A percentile compares a stretch with the other conserved stretches of the same genome.
These are phyloP conservation scores for Geotrichum histeridarum DNA, from an alignment of 1,139 yeast genomes.

Conservation along the genomic window DNA sequence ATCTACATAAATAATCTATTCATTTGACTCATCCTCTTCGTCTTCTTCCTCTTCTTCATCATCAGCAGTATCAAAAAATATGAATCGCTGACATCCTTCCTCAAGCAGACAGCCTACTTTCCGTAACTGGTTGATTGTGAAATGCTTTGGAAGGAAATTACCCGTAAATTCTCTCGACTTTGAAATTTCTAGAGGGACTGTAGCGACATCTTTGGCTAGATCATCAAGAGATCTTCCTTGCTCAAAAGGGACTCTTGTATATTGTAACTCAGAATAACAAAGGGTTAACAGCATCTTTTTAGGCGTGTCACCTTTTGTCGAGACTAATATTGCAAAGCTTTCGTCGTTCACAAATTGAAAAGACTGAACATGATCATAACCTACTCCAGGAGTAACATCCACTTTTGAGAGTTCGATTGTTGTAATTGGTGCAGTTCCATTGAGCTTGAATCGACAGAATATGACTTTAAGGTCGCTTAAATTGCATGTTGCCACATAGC, in stretches of 20 bases:
- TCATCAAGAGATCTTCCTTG: neutral
- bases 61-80: constrained; percentile 26
- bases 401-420: constrained; percentile 8
- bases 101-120: constrained; percentile 26
- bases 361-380: neutral
- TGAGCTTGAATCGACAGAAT: neutral
- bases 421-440: neutral
- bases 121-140: constrained; percentile 24
- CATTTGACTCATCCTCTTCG: constrained; percentile 10
- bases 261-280: neutral
- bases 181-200: constrained; percentile 1
- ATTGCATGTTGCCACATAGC: constrained; percentile 7
- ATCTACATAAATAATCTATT: neutral
- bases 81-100: constrained; percentile 23
- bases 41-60: constrained; percentile 21
- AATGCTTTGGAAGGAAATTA: constrained; percentile 20
- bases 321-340: constrained; percentile 1
- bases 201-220: neutral
- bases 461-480: neutral
- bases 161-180: constrained; percentile 8
- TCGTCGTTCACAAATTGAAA: constrained; percentile 10
- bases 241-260: neutral
- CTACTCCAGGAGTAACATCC: constrained; percentile 3
- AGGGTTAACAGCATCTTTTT: constrained; percentile 1
- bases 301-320: neutral